Conservation (phyloP, 768 basidiomycete genomes). For the Russula compacta region DNA sequence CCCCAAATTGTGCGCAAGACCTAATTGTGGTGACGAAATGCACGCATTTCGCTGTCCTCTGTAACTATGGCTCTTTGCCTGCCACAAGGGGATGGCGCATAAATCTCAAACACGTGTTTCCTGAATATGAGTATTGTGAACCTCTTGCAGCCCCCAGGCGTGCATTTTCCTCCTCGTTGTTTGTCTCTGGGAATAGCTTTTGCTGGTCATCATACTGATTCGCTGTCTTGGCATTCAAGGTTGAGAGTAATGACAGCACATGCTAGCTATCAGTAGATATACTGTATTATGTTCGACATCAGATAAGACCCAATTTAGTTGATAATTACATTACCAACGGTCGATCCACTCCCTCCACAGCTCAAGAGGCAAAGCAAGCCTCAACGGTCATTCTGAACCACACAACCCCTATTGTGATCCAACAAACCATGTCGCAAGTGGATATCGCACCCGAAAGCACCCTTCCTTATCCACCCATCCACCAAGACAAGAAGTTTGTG, state of each 20-base stretch:
- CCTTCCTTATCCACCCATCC: slow-evolving; percentile 72
- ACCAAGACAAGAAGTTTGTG: slow-evolving; percentile 74
- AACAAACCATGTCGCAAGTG: slow-evolving; percentile 1
- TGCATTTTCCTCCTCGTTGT: neutral
- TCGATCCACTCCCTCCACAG: neutral
- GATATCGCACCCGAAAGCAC: slow-evolving; percentile 47
- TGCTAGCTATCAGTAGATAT: neutral
- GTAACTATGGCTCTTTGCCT: neutral
- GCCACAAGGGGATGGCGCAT: neutral
- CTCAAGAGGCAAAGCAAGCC: too few relatives aligned
- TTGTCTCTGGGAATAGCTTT: neutral
- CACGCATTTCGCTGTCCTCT: neutral
- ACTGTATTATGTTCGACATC: neutral
- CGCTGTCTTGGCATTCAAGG: neutral
- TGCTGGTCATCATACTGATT: neutral
- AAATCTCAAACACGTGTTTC: too few relatives aligned
- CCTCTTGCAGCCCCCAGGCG: too few relatives aligned
- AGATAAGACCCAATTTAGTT: neutral
- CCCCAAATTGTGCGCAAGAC: neutral
- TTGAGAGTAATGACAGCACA: neutral
- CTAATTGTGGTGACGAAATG: neutral
- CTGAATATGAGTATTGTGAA: too few relatives aligned
- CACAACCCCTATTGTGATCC: neutral
- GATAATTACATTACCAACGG: too few relatives aligned
- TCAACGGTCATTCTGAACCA: neutral